A percentile compares a stretch with the other conserved stretches of the same genome.
phyloP scores from a whole-genome alignment of 2,329 filamentous ascomycete species.

The Alternaria atra region DNA sequence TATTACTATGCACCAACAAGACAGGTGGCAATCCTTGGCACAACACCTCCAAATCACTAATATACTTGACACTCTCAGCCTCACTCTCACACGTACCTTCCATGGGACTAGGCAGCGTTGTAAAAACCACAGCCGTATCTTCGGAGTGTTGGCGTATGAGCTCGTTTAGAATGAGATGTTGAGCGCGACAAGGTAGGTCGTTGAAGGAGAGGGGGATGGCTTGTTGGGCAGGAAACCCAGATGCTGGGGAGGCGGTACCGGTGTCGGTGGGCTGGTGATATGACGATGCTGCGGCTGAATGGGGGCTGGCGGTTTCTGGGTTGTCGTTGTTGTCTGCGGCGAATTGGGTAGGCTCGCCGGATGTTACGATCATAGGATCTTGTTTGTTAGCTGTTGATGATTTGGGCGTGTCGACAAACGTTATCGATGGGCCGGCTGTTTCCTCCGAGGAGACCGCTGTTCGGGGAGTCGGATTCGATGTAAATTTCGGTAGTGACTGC shows the following conservation, averaged over 20 bases:
- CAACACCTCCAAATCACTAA: slow-evolving; percentile 80
- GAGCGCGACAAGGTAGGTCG: slow-evolving; percentile 82
- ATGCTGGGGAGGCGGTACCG: slow-evolving; percentile 29
- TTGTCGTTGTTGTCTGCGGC: background rate
- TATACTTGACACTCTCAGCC: slow-evolving; percentile 74
- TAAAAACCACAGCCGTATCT: slow-evolving; percentile 78
- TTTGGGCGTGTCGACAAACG: slow-evolving; percentile 68
- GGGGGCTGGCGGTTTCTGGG: background rate
- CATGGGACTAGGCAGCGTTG: slow-evolving; percentile 80
- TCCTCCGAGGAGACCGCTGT: slow-evolving; percentile 71
- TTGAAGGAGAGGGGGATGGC: slow-evolving; percentile 81
- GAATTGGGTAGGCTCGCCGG: slow-evolving; percentile 5
- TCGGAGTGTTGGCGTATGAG: slow-evolving; percentile 66
- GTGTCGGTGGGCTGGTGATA: slow-evolving; percentile 6
- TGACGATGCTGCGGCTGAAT: slow-evolving; percentile 1
- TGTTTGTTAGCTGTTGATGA: slow-evolving; percentile 24
- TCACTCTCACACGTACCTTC: slow-evolving; percentile 79
- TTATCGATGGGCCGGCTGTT: slow-evolving; percentile 73
- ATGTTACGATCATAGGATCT: slow-evolving; percentile 31
- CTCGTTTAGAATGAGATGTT: slow-evolving; percentile 88
- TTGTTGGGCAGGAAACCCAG: slow-evolving; percentile 65
- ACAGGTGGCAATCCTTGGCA: slow-evolving; percentile 79
- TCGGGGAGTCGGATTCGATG: slow-evolving; percentile 75
- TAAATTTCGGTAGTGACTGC: slow-evolving; percentile 70
- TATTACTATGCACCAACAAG: slow-evolving; percentile 84